Base-by-base conservation (phyloP, 2,329 filamentous ascomycete genomes). In the Knoxdaviesia capensis region DNA sequence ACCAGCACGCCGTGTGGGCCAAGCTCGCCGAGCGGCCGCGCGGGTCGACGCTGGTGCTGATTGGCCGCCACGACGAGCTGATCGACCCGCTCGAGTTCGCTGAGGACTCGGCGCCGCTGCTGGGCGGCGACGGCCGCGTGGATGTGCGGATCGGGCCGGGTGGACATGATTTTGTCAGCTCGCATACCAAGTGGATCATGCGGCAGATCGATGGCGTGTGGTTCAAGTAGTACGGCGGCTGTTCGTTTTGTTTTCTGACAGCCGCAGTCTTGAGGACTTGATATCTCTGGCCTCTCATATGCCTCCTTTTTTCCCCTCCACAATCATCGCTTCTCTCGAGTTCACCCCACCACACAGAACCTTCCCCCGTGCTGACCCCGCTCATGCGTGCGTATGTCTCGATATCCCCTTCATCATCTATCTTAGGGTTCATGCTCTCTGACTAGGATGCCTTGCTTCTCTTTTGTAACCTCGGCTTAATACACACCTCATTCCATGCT, bases 161-260 rank as follows among this genome's bases (percentile, higher is more conserved):
- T 1, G 66, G 63, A 1, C 74, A 78, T 49, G 72, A 78, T 47
- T 77, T 77, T 49, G 70, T 74, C 10, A 74, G 76, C 59, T 72
- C 70, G n/a, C 62, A 68, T 45, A 52, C 60, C 0, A 50, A 54
- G 6, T 52, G 58, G 34, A 64, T 69, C 7, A 49, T 73, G 44
- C 50, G 54, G 36, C 60, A 59, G 43, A 56, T 76, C 7, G 63
- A 66, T 43, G 54, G 56, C 31, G 63, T 69, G 44, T 74, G 68
- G 68, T 58, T 50, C 20, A 20, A 20, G 20, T 20, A 20, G 20
- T n/a, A 20, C 20, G 20, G 20, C 20, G 20, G 20, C 20, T 20
- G 20, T 20, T 20, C 20, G 20, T 20, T 20, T 20, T 20, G 20
- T 3, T 11, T 35, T 35, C 11, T 9, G 2, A 20, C 20, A 20